Percentiles rank a stretch among this genome's conserved stretches.
phyloP scores from a whole-genome alignment of 2,329 filamentous ascomycete species.

The Xylaria digitata region DNA sequence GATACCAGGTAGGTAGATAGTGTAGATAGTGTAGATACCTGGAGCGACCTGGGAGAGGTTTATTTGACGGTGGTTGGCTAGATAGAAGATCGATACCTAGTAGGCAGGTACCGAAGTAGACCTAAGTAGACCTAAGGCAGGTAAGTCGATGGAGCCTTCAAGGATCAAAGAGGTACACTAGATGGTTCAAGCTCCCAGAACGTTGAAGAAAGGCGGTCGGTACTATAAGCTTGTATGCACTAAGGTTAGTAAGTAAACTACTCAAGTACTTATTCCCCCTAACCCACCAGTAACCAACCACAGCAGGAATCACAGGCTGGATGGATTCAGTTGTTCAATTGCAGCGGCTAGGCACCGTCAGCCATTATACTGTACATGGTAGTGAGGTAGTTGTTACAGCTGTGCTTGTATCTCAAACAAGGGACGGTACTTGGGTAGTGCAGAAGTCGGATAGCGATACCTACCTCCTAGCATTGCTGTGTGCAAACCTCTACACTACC shows the following conservation, averaged over 20 bases:
- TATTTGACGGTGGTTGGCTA: constrained; percentile 1
- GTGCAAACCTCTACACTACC: no score
- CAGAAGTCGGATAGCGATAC: no score
- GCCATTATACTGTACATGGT: no score
- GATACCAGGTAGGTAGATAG: not conserved
- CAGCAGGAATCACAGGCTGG: no score
- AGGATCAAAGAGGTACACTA: constrained; percentile 28
- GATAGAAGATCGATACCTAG: not conserved
- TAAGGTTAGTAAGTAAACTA: not conserved
- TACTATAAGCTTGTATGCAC: not conserved
- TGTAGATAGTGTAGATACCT: not conserved
- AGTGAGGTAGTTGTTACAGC: constrained; percentile 1
- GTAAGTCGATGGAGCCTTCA: constrained; percentile 13
- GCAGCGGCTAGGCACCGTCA: no score
- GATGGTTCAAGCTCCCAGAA: constrained; percentile 11
- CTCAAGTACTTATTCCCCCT: not conserved
- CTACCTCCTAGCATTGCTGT: no score
- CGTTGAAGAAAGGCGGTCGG: constrained; percentile 22
- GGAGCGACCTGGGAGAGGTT: not conserved
- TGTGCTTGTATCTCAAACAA: constrained; percentile 15
- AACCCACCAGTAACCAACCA: no score
- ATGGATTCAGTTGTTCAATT: no score
- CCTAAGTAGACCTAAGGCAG: not conserved
- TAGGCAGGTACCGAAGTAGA: not conserved
- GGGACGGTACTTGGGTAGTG: not conserved